These are phyloP conservation scores for Nemania sp. DNA, from an alignment of 2,329 filamentous ascomycete genomes.

Conservation along the genomic window DNA sequence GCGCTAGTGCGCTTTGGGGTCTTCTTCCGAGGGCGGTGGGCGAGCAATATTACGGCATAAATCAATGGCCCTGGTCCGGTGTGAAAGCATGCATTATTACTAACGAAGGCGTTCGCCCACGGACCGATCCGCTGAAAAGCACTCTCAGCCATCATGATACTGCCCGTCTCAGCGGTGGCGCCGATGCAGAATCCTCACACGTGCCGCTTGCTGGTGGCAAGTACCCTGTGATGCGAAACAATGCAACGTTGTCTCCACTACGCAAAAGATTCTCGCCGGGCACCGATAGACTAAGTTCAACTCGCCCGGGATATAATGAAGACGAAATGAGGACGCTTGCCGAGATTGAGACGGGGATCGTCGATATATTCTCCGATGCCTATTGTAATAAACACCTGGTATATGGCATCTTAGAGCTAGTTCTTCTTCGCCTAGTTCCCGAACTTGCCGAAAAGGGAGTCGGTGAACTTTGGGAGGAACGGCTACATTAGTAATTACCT, in stretches of 20 bases:
- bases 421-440: constrained; percentile 81
- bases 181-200: constrained; percentile 34
- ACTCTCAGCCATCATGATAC: constrained; percentile 24
- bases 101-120: constrained; percentile 27
- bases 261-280: constrained; percentile 30
- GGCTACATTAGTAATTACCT: constrained; percentile 49
- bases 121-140: constrained; percentile 37
- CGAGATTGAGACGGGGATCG: constrained; percentile 64
- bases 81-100: constrained; percentile 31
- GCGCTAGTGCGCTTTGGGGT: constrained; percentile 62
- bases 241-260: constrained; percentile 37
- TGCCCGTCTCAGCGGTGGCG: constrained; percentile 29
- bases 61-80: constrained; percentile 41
- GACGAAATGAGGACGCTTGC: constrained; percentile 55
- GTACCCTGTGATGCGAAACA: constrained; percentile 29
- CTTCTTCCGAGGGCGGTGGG: constrained; percentile 52
- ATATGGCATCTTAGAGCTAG: constrained; percentile 78
- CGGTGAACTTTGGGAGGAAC: constrained; percentile 72
- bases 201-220: constrained; percentile 33
- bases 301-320: constrained; percentile 28
- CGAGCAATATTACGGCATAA: constrained; percentile 52
- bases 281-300: constrained; percentile 26
- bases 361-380: constrained; percentile 76
- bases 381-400: constrained; percentile 94
- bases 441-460: constrained; percentile 76